Conservation (phyloP, 164 flowering plant species). For the Brasenia schreberi region DNA sequence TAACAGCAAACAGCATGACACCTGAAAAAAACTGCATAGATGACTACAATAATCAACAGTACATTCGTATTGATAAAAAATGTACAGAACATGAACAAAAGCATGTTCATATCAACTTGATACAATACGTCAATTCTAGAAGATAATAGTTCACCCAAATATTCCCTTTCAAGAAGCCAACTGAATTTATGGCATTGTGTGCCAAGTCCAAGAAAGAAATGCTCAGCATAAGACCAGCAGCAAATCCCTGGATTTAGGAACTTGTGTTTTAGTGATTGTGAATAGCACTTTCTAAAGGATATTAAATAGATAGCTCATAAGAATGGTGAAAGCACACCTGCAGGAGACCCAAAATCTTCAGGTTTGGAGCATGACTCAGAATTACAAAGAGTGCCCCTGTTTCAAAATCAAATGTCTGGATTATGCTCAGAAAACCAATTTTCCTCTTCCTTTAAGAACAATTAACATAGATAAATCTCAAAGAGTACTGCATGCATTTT, state of each 20-base stretch:
- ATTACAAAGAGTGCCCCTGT: conserved; percentile 88
- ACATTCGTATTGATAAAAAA: no score
- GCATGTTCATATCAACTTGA: no score
- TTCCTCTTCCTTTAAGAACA: no score
- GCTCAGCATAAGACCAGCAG: conserved; percentile 96
- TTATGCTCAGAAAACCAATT: no score
- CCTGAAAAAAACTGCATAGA: conserved; percentile 74
- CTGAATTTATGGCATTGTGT: conserved; percentile 83
- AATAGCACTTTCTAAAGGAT: no score
- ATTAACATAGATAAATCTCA: no score
- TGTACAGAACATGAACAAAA: no score
- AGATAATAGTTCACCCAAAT: conserved; percentile 52
- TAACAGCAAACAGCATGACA: conserved; percentile 69
- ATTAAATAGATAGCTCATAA: no score
- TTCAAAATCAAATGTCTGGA: conserved; percentile 7
- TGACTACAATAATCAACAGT: background rate
- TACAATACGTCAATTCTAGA: background rate
- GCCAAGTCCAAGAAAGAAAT: conserved; percentile 96
- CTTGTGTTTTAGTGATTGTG: no score
- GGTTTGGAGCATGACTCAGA: conserved; percentile 52
- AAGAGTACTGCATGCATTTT: no score
- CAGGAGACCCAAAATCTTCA: conserved; percentile 95
- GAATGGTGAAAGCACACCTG: conserved; percentile 30
- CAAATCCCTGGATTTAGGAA: conserved; percentile 61
- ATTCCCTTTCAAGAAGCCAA: conserved; percentile 89